Conservation (phyloP, 2,329 filamentous ascomycete species). For the Geosmithia flava region DNA sequence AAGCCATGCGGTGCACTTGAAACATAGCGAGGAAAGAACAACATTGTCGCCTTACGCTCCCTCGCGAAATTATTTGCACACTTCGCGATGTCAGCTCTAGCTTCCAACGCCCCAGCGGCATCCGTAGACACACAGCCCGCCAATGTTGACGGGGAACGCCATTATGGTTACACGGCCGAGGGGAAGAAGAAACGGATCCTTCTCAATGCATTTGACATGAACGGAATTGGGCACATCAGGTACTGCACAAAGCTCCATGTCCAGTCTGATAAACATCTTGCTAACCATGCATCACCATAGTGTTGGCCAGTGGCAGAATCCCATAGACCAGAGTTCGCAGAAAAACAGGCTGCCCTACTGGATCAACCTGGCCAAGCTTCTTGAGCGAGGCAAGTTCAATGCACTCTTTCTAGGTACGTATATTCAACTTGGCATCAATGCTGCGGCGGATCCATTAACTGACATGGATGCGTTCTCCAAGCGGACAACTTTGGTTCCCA, state of each 20-base stretch:
- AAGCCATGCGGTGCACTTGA: neutral
- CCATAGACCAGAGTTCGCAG: constrained; percentile 46
- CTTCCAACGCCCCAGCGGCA: neutral
- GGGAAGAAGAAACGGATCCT: constrained; percentile 4
- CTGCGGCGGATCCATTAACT: constrained; percentile 53
- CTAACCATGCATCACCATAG: neutral
- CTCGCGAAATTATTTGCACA: neutral
- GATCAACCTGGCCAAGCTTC: constrained; percentile 49
- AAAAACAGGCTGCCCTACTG: constrained; percentile 51
- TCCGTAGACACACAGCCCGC: neutral
- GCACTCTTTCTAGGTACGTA: constrained; percentile 53
- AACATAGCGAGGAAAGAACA: neutral
- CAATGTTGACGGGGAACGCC: neutral
- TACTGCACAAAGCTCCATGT: constrained; percentile 1
- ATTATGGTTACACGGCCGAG: neutral
- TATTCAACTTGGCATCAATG: constrained; percentile 48
- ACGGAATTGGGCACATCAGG: constrained; percentile 2
- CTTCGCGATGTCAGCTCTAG: neutral
- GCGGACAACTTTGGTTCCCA: constrained; percentile 1
- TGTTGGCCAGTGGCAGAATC: constrained; percentile 31
- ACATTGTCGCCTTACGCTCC: no score
- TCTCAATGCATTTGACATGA: constrained; percentile 9
- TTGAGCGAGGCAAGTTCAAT: constrained; percentile 51
- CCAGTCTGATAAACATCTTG: neutral
- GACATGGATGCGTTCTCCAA: constrained; percentile 27